phyloP scores from a whole-genome alignment of 306 rosid genomes.

The Adenanthera pavonina region DNA sequence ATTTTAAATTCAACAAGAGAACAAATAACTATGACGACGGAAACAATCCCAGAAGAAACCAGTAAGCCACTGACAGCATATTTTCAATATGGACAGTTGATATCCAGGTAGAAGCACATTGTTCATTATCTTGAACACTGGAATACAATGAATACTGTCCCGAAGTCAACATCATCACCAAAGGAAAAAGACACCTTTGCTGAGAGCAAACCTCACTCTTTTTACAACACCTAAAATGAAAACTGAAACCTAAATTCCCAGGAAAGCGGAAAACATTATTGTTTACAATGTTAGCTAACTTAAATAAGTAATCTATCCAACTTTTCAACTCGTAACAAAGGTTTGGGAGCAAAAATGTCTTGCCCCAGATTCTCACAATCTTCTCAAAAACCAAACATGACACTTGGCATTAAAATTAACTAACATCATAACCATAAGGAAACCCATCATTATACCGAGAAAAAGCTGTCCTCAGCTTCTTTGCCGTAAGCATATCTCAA shows the following conservation, averaged over 20 bases:
- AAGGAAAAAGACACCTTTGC: background rate
- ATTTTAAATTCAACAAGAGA: slow-evolving; percentile 3
- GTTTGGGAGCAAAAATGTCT: background rate
- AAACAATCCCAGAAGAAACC: slow-evolving; percentile 16
- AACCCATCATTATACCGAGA: slow-evolving; percentile 50
- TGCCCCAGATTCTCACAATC: background rate
- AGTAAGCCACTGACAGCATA: background rate
- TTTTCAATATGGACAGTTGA: slow-evolving; percentile 16
- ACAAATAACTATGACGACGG: slow-evolving; percentile 2
- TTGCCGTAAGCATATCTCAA: slow-evolving; percentile 60
- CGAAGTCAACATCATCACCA: background rate
- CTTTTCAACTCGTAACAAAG: background rate
- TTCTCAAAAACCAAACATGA: background rate
- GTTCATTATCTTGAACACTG: slow-evolving; percentile 10
- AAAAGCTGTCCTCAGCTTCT: slow-evolving; percentile 66
- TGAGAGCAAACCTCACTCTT: slow-evolving; percentile 4
- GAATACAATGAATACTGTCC: slow-evolving; percentile 9
- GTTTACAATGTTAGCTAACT: slow-evolving; percentile 6
- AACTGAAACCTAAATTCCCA: slow-evolving; percentile 18
- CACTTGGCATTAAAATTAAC: background rate
- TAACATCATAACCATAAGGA: background rate
- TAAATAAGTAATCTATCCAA: background rate
- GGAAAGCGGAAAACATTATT: background rate
- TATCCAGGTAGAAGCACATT: slow-evolving; percentile 12
- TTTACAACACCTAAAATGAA: slow-evolving; percentile 31